Percentiles rank a stretch among this genome's conserved stretches.
phyloP scores from a whole-genome alignment of 2,329 filamentous ascomycete genomes.

The Colletotrichum tropicale region DNA sequence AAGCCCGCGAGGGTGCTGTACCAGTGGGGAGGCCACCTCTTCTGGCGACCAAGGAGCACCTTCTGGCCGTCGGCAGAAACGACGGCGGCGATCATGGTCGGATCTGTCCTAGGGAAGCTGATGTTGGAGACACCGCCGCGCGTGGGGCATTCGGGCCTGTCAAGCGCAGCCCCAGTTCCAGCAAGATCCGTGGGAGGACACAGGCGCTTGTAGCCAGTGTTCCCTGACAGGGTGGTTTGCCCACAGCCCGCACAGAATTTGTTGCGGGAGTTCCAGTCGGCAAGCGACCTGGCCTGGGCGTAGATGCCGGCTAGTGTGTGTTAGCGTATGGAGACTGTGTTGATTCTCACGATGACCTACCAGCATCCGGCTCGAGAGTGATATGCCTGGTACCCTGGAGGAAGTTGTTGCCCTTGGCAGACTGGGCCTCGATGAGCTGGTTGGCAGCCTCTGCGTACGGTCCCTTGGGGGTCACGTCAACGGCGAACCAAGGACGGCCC shows the following conservation, averaged over 20 bases:
- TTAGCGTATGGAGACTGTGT: conserved; percentile 3
- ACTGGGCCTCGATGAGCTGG: conserved; percentile 40
- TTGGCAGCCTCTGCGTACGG: conserved; percentile 66
- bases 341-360: conserved; percentile 42
- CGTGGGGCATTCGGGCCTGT: conserved; percentile 77
- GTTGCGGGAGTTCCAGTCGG: conserved; percentile 95
- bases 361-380: conserved; percentile 64
- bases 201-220: conserved; percentile 80
- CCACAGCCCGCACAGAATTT: conserved; percentile 92
- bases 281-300: conserved; percentile 83
- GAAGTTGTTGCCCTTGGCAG: conserved; percentile 68
- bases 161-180: conserved; percentile 47
- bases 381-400: conserved; percentile 69
- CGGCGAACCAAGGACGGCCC: conserved; percentile 84
- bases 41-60: conserved; percentile 83
- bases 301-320: conserved; percentile 76
- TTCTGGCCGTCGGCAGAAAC: conserved; percentile 79
- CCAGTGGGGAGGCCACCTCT: conserved; percentile 83
- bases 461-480: conserved; percentile 82
- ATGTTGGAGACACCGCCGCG: conserved; percentile 88
- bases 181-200: conserved; percentile 74
- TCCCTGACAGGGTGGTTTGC: conserved; percentile 76
- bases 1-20: conserved; percentile 90
- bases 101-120: conserved; percentile 89
- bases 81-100: conserved; percentile 93